Conservation (phyloP, 331 rosid genomes). For the Pyrus hybrid region DNA sequence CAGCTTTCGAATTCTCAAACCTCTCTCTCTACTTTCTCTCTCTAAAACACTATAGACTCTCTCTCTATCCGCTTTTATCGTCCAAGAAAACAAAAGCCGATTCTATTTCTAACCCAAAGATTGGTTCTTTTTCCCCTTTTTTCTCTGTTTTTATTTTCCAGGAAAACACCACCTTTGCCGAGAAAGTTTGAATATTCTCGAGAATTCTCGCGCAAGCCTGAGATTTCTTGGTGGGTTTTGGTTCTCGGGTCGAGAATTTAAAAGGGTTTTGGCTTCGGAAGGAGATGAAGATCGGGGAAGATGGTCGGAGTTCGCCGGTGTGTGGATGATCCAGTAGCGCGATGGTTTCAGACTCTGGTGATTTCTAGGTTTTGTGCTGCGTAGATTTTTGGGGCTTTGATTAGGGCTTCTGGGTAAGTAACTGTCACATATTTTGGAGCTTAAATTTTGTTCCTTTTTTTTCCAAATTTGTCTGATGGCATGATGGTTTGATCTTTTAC, state of each 20-base stretch:
- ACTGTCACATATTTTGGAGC: slow-evolving; percentile 1
- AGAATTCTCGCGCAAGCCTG: background rate
- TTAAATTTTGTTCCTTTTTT: background rate
- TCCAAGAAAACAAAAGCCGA: background rate
- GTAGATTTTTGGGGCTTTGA: slow-evolving; percentile 18
- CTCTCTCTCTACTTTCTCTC: slow-evolving; percentile 12
- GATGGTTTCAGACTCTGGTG: slow-evolving; percentile 1
- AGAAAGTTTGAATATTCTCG: background rate
- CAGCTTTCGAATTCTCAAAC: slow-evolving; percentile 42
- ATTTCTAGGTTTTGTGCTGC: slow-evolving; percentile 31
- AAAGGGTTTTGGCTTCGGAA: slow-evolving; percentile 14
- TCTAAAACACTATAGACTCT: slow-evolving; percentile 1
- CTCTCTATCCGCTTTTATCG: slow-evolving; percentile 1
- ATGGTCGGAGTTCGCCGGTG: background rate
- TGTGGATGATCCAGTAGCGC: slow-evolving; percentile 14
- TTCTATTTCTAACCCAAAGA: background rate
- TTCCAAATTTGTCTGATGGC: background rate
- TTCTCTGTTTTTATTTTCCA: background rate
- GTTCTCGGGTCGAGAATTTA: background rate
- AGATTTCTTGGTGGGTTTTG: slow-evolving; percentile 11
- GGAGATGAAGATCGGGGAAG: slow-evolving; percentile 13
- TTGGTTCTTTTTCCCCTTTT: background rate
- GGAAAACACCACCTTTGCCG: background rate
- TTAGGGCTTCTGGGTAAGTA: slow-evolving; percentile 19
- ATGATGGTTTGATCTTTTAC: background rate